Evolutionary conservation across 192 early-diverging fungal species (phyloP).

Genomic region (Gamsiella multidivaricata): DNA sequence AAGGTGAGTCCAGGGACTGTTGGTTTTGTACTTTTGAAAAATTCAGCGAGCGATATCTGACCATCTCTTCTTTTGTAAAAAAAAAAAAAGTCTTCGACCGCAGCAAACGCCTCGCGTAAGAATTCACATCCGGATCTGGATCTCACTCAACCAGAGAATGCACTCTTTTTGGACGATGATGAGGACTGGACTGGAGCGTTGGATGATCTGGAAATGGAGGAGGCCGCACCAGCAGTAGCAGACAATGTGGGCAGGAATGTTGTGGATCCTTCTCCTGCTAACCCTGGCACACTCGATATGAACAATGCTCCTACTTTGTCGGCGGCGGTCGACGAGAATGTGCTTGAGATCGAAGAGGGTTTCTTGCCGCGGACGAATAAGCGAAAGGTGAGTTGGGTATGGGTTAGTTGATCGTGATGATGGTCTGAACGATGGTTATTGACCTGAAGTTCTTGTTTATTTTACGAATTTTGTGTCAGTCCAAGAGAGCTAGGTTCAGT

Average conservation of each 20-base stretch:
- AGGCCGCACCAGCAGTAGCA: background rate
- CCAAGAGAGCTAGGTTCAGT: constrained; percentile 6
- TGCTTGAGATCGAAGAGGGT: constrained; percentile 30
- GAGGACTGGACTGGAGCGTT: constrained; percentile 25
- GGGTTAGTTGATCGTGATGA: background rate
- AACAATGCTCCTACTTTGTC: too few relatives aligned
- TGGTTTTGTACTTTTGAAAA: background rate
- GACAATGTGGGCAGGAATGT: background rate
- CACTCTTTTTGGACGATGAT: constrained; percentile 34
- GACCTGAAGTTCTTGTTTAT: background rate
- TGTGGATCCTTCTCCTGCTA: background rate
- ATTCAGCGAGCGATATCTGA: too few relatives aligned
- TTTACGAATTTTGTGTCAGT: background rate
- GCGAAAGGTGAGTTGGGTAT: constrained; percentile 14
- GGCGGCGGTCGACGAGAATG: background rate
- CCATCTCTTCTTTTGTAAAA: background rate
- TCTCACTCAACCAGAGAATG: constrained; percentile 39
- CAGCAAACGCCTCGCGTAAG: background rate
- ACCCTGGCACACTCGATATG: background rate
- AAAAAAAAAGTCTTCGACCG: background rate
- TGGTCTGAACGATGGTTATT: too few relatives aligned
- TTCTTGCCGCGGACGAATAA: background rate
- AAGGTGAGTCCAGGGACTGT: too few relatives aligned
- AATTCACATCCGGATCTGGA: constrained; percentile 9
- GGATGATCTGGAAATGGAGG: constrained; percentile 45